Base-by-base conservation (phyloP, 148 eudicot species). In the Vaccinium corymbosum region DNA sequence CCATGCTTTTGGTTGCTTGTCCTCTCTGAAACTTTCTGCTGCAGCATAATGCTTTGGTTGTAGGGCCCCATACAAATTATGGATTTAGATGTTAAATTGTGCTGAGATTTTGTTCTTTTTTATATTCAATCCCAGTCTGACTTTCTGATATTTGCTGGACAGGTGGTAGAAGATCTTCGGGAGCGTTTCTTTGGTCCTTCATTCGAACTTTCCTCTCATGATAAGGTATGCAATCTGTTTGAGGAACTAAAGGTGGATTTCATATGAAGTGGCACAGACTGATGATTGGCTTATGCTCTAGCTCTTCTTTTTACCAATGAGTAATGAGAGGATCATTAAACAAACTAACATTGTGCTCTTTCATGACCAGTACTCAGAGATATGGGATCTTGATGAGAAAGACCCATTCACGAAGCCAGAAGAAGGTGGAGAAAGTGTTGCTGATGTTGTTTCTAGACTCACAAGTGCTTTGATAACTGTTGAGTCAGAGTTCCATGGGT, bases 381-480 rank as follows among this genome's bases (percentile, higher is more conserved):
- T 96, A 87, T 96, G 99, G 99, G 95, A 90, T 77, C 87, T 91
- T 55, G 99, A 96, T 79, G 94, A 88, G 90, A 92, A 89, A 79
- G 91, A 93, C 86, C 97, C 99, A 48, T 93, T 96, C 76, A 85
- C 86, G 89, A 87, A 56, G 87, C 95, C 97, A 38, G 94, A 92
- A 42, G 94, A 91, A 91, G 98, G 99, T 70, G 99, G 99, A 71
- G 99, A 96, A 92, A 94, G 99, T 89, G 99, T 90, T 76, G 92
- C 93, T 9, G 95, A 96, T 89, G 99, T 96, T 85, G 99, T 91
- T 82, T 87, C 95, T 16, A 93, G 99, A 78, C 95, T 96, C 57
- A 85, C 88, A 70, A 89, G 61, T 80, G 95, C 99, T 85, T 88
- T 94, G 86, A 81, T 85, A 64, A 66, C 81, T 79, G 90, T 92